Conservation (phyloP, 805 yeast genomes). For the Yarrowia hollandica region DNA sequence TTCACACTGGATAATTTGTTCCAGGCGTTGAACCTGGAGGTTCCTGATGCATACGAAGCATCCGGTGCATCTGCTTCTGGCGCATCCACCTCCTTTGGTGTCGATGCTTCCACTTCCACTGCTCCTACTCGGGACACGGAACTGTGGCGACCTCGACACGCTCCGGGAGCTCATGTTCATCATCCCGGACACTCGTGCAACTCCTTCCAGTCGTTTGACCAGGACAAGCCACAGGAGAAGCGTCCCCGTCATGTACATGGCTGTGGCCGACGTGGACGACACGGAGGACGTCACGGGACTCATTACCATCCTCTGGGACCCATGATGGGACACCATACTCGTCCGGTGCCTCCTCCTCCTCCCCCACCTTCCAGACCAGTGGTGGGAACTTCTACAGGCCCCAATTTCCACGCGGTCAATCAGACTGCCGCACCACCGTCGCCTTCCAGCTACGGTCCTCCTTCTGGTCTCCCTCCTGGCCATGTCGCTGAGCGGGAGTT, state of each 20-base stretch:
- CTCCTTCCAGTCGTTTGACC: neutral
- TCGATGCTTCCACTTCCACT: neutral
- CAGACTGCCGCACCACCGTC: neutral
- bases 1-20: constrained; percentile 20
- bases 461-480: constrained; percentile 13
- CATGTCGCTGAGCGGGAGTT: neutral
- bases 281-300: too few species aligned
- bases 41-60: neutral
- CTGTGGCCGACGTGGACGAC: neutral
- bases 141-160: constrained; percentile 11
- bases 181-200: neutral
- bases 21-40: constrained; percentile 10
- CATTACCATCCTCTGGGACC: neutral
- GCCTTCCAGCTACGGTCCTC: constrained; percentile 1
- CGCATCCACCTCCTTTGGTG: neutral
- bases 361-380: neutral
- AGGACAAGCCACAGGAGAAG: too few species aligned
- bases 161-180: neutral
- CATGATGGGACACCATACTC: neutral
- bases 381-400: neutral
- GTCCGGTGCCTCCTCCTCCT: neutral
- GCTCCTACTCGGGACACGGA: neutral
- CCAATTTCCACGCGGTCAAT: constrained; percentile 5
- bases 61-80: neutral
- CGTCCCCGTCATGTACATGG: neutral